These are phyloP conservation scores for Logfia minima DNA, from an alignment of 129 eudicot genomes.

Conservation along the genomic window DNA sequence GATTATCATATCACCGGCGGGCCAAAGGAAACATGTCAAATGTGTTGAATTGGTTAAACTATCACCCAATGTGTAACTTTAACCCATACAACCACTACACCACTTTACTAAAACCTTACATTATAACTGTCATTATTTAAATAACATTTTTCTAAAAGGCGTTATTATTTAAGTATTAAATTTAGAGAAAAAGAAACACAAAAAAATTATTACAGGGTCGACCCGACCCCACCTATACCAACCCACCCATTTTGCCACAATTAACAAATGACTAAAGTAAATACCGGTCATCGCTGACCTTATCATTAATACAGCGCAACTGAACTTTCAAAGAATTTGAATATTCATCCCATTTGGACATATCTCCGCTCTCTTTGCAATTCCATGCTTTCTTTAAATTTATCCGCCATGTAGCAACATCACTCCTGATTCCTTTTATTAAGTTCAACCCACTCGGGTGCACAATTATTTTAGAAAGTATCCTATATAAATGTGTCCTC, in stretches of 20 bases:
- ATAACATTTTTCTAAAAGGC: too few relatives aligned
- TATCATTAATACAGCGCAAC: constrained; percentile 58
- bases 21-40: background rate
- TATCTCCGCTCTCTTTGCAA: constrained; percentile 43
- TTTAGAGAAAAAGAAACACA: background rate
- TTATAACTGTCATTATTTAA: too few relatives aligned
- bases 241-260: background rate
- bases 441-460: constrained; percentile 92
- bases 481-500: constrained; percentile 84
- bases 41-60: background rate
- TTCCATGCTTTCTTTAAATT: constrained; percentile 60
- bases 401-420: constrained; percentile 56
- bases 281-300: constrained; percentile 43
- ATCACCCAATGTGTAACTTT: background rate
- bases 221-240: background rate
- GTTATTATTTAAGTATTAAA: too few relatives aligned
- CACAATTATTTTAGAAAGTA: constrained; percentile 78
- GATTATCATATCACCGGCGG: background rate
- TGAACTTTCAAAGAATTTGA: constrained; percentile 64
- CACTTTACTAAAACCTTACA: background rate
- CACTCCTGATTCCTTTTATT: constrained; percentile 74
- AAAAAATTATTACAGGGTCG: background rate
- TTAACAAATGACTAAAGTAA: background rate
- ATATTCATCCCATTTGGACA: constrained; percentile 58
- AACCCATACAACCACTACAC: background rate